Base-by-base conservation (phyloP, 108 stramenopile species). In the Nitzschia sp. region DNA sequence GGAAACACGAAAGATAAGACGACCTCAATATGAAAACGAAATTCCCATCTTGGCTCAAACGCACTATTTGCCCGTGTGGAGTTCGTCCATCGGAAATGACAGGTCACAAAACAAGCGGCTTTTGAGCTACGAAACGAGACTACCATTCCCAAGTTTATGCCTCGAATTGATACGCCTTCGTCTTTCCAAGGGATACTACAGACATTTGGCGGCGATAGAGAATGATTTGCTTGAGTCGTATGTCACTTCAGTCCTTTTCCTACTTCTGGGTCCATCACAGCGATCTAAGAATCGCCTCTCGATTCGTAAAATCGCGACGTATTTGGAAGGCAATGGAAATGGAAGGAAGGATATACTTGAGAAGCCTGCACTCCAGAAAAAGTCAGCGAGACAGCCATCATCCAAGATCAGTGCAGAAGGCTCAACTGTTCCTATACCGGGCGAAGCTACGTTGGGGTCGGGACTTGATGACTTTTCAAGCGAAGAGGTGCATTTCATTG, bases 211-310 rank as follows among this genome's bases (percentile, higher is more conserved):
- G 24, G 80, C 78, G 0, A 26, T 83, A 9, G 58, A 63, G 17
- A 76, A 79, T 57, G 86, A 86, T 67, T 61, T 83, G 10, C 60
- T 57, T 7, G 82, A 86, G 52, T 63, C 82, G 10, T 86, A 69
- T 42, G 67, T 75, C 1, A 60, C 69, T 19, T 55, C 78, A 7
- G 52, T 72, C 19, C 61, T 75, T 0, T 65, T 70, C 17, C 15
- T 72, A 10, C 64, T 80, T 1, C 62, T 65, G 3, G 53, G 59
- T 15, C 25, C 59, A 0, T 24, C 70, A 19, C 55, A 55, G 15
- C 43, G 70, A n/a, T 67, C 73, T 39, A 57, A 57, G n/a, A 53
- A 57, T 42, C 53, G 38, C 15, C 3, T 84, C 3, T 78, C 77
- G 10, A 63, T 70, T 22, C 76, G 69, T 37, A 63, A 70, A 43